A percentile compares a stretch with the other conserved stretches of the same genome.
These are phyloP conservation scores for Rhizopogon parksii DNA, from an alignment of 1,284 basidiomycete genomes.

Conservation along the genomic window DNA sequence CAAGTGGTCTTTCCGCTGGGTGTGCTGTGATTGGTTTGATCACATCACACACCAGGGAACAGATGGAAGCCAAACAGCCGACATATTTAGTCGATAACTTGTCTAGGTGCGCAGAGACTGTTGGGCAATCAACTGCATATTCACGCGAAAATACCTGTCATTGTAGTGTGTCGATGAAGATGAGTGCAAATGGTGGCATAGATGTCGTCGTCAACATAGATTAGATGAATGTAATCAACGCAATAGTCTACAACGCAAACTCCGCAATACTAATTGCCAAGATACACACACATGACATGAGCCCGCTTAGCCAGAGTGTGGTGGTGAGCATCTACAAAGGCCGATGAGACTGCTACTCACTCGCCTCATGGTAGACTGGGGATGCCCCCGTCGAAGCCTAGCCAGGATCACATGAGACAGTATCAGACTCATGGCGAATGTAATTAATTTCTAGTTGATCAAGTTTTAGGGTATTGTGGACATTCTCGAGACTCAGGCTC, in stretches of 20 bases:
- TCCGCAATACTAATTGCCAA: too few relatives aligned
- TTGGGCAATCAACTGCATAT: background rate
- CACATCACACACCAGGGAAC: constrained; percentile 66
- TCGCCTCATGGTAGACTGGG: too few relatives aligned
- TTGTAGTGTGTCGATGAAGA: constrained; percentile 22
- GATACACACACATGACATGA: too few relatives aligned
- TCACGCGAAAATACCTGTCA: constrained; percentile 5
- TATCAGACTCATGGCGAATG: too few relatives aligned
- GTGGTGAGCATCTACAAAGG: too few relatives aligned
- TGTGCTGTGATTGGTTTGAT: constrained; percentile 73
- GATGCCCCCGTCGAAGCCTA: too few relatives aligned
- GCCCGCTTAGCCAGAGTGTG: too few relatives aligned
- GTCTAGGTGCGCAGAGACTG: constrained; percentile 39
- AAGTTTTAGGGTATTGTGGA: too few relatives aligned
- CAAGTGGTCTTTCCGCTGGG: constrained; percentile 70
- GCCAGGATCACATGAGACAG: too few relatives aligned
- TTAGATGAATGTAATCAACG: background rate
- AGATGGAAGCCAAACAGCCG: constrained; percentile 51
- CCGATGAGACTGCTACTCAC: too few relatives aligned
- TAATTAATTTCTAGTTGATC: too few relatives aligned
- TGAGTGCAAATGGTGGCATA: constrained; percentile 16
- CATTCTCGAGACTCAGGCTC: too few relatives aligned
- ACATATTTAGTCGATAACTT: constrained; percentile 61
- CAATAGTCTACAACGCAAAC: background rate
- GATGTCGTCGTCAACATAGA: constrained; percentile 14